Evolutionary conservation across 179 eudicot genomes (phyloP).

Genomic region (Amaranthus tricolor): DNA sequence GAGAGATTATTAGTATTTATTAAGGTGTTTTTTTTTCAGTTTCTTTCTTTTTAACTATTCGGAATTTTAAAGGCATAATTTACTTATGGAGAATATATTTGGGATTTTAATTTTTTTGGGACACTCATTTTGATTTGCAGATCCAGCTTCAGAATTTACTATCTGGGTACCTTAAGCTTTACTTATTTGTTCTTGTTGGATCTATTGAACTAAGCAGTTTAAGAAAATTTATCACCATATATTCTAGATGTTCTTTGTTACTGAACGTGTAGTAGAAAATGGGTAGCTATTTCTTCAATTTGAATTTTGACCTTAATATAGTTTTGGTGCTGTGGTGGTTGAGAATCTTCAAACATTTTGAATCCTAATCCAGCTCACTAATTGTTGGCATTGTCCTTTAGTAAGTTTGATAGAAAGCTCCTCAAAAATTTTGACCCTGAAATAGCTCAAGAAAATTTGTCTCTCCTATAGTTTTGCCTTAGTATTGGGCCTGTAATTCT

Average conservation of each 20-base stretch:
- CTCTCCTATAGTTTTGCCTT: neutral
- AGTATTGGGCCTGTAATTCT: neutral
- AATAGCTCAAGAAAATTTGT: neutral
- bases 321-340: slow-evolving; percentile 10
- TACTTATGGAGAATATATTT: neutral
- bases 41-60: slow-evolving; percentile 8
- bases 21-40: neutral
- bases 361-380: slow-evolving; percentile 5
- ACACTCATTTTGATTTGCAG: slow-evolving; percentile 13
- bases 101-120: slow-evolving; percentile 17
- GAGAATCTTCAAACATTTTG: slow-evolving; percentile 22
- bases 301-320: slow-evolving; percentile 33
- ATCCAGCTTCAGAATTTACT: slow-evolving; percentile 25
- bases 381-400: neutral
- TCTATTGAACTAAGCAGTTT: slow-evolving; percentile 22
- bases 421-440: neutral
- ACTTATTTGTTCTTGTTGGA: slow-evolving; percentile 9
- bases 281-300: slow-evolving; percentile 20
- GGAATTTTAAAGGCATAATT: neutral
- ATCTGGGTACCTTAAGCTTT: slow-evolving; percentile 20
- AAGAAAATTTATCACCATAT: neutral
- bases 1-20: neutral
- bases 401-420: slow-evolving; percentile 1
- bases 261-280: slow-evolving; percentile 14
- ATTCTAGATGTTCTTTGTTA: neutral